A percentile compares a stretch with the other conserved stretches of the same genome.
These are phyloP conservation scores for Mortierella sp. DNA, from an alignment of 371 early-diverging fungal genomes.

Conservation along the genomic window DNA sequence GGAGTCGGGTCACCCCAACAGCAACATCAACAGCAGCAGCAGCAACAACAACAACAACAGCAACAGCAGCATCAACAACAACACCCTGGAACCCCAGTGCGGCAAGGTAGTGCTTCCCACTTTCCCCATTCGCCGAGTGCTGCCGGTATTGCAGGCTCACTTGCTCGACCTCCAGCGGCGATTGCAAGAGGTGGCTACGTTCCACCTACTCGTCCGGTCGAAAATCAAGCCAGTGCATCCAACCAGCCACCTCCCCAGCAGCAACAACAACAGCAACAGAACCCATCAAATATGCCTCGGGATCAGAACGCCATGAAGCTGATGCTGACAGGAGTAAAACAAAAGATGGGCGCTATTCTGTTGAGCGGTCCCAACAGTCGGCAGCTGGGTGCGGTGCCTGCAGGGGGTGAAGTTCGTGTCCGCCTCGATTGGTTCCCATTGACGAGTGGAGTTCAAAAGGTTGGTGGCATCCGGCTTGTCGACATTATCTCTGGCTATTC, in stretches of 20 bases:
- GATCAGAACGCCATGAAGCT: slow-evolving; percentile 68
- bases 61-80: slow-evolving; percentile 15
- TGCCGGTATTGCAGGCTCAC: slow-evolving; percentile 20
- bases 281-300: slow-evolving; percentile 54
- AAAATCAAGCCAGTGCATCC: slow-evolving; percentile 55
- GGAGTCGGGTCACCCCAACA: neutral
- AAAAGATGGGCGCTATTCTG: slow-evolving; percentile 86
- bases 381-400: slow-evolving; percentile 75
- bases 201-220: slow-evolving; percentile 39
- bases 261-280: slow-evolving; percentile 16
- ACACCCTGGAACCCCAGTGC: slow-evolving; percentile 16
- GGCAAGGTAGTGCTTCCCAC: slow-evolving; percentile 23
- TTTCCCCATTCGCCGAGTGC: slow-evolving; percentile 15
- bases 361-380: slow-evolving; percentile 80
- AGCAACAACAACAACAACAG: slow-evolving; percentile 21
- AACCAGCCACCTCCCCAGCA: slow-evolving; percentile 17
- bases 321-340: slow-evolving; percentile 77
- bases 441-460: slow-evolving; percentile 86
- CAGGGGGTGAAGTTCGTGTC: slow-evolving; percentile 74
- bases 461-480: slow-evolving; percentile 82
- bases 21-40: slow-evolving; percentile 30
- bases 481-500: slow-evolving; percentile 77
- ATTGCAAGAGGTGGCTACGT: slow-evolving; percentile 50
- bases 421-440: slow-evolving; percentile 86
- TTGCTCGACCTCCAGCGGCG: slow-evolving; percentile 50